Evolutionary conservation across 805 yeast genomes (phyloP).

Genomic region (Torulaspora quercuum): DNA sequence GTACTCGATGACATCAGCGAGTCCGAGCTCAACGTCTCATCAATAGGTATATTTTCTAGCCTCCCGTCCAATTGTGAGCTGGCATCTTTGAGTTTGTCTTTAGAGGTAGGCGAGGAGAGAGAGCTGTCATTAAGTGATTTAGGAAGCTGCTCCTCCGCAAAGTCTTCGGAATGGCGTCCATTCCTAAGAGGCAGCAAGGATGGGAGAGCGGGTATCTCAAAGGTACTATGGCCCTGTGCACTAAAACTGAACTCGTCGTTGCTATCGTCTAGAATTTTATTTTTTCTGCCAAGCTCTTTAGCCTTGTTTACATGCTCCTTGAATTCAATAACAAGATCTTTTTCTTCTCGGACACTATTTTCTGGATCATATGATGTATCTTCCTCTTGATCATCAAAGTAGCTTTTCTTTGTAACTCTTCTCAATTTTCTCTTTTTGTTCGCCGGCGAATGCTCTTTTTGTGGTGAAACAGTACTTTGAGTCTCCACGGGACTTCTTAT

Average conservation of each 20-base stretch:
- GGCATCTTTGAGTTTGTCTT: neutral
- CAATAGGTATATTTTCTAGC: slow-evolving; percentile 8
- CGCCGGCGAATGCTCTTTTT: slow-evolving; percentile 8
- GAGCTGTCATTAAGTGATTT: neutral
- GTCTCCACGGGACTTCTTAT: neutral
- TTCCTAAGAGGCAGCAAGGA: slow-evolving; percentile 2
- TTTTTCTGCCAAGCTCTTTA: slow-evolving; percentile 23
- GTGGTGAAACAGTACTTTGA: neutral
- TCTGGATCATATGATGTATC: slow-evolving; percentile 7
- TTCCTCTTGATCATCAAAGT: slow-evolving; percentile 10
- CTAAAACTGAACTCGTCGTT: slow-evolving; percentile 34
- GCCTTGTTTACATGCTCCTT: slow-evolving; percentile 24
- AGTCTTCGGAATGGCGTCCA: neutral
- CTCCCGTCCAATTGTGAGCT: neutral
- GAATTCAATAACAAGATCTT: slow-evolving; percentile 23
- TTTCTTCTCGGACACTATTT: slow-evolving; percentile 8
- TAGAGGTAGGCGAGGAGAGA: neutral
- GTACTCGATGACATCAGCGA: slow-evolving; percentile 14
- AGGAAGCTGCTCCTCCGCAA: slow-evolving; percentile 1
- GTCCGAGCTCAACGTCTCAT: slow-evolving; percentile 12
- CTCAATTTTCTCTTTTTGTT: slow-evolving; percentile 22
- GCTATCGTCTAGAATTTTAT: slow-evolving; percentile 33
- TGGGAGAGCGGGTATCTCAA: slow-evolving; percentile 26
- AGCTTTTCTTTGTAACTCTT: slow-evolving; percentile 17
- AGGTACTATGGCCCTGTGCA: slow-evolving; percentile 30